phyloP scores from a whole-genome alignment of 257 asterid genomes.

The Solanum pimpinellifolium region DNA sequence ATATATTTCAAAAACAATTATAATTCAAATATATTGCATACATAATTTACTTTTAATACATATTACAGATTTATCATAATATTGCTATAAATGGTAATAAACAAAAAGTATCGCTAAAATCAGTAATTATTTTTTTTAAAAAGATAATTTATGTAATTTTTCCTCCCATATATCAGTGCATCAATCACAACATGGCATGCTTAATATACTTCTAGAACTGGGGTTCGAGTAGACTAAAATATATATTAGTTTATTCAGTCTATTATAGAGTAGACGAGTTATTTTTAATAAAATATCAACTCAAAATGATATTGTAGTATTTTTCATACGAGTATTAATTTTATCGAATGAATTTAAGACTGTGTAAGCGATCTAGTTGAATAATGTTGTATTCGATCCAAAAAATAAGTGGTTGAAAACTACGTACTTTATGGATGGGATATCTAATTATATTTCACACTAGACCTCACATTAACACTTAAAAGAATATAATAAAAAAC shows the following conservation, averaged over 20 bases:
- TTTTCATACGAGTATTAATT: neutral
- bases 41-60: too few relatives aligned
- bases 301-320: neutral
- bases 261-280: too few relatives aligned
- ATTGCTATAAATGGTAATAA: too few relatives aligned
- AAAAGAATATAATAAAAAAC: neutral
- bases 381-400: neutral
- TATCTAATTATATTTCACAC: neutral
- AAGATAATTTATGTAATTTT: too few relatives aligned
- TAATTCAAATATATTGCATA: too few relatives aligned
- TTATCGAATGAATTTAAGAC: neutral
- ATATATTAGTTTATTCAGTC: neutral
- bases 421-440: neutral
- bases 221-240: too few relatives aligned
- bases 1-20: too few relatives aligned
- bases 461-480: neutral
- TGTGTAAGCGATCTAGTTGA: neutral
- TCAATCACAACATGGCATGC: neutral
- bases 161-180: neutral
- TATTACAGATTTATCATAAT: too few relatives aligned
- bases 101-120: too few relatives aligned
- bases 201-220: too few relatives aligned
- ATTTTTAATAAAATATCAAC: neutral
- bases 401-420: neutral
- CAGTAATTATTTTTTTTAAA: too few relatives aligned